These are phyloP conservation scores for Chlamydomonas asymmetrica DNA, from an alignment of 139 green algal genomes.

Conservation along the genomic window DNA sequence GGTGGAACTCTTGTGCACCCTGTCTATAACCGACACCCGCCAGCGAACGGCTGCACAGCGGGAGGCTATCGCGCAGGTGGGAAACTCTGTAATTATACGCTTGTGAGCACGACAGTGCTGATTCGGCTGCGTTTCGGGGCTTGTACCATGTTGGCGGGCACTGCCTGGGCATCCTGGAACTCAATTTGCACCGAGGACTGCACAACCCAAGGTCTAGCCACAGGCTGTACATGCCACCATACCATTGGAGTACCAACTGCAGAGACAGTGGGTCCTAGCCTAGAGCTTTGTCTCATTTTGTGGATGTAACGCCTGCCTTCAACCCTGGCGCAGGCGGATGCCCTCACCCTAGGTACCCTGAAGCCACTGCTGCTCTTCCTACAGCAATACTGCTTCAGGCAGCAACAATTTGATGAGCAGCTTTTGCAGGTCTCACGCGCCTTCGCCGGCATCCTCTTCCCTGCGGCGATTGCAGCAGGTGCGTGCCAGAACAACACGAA, in stretches of 20 bases:
- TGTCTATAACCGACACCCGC: background rate
- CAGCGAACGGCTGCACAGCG: background rate
- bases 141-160: no score
- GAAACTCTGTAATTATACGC: background rate
- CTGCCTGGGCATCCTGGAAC: no score
- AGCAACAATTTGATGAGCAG: slow-evolving; percentile 23
- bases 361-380: slow-evolving; percentile 36
- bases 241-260: background rate
- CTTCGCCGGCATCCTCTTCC: slow-evolving; percentile 23
- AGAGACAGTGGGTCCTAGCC: no score
- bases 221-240: no score
- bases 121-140: background rate
- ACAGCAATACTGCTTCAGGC: slow-evolving; percentile 32
- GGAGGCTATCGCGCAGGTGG: background rate
- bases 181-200: no score
- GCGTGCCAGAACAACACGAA: no score
- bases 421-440: slow-evolving; percentile 22
- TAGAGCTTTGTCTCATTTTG: no score
- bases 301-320: background rate
- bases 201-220: no score
- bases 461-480: slow-evolving; percentile 16
- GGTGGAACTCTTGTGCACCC: slow-evolving; percentile 9
- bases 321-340: slow-evolving; percentile 2
- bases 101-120: background rate
- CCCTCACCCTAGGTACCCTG: slow-evolving; percentile 7